Evolutionary conservation across 495 filamentous ascomycete species (phyloP).

Genomic region (Penicillium subrubescens): DNA sequence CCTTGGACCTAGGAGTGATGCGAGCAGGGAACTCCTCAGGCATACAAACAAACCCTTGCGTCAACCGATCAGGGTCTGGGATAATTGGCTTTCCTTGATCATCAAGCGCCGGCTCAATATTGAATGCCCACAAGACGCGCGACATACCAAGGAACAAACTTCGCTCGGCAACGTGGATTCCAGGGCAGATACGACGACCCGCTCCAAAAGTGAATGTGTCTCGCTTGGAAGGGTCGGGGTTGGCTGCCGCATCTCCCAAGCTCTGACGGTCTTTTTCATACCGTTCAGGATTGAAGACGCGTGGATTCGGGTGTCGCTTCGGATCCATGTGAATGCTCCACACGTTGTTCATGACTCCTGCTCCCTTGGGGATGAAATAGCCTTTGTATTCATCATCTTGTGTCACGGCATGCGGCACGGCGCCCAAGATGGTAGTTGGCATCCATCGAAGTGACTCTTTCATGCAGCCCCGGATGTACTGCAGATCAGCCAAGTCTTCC

Average conservation of each 20-base stretch:
- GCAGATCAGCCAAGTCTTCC: conserved; percentile 30
- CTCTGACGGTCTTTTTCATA: conserved; percentile 35
- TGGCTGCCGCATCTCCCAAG: conserved; percentile 38
- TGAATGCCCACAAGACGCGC: conserved; percentile 59
- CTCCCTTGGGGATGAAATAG: conserved; percentile 50
- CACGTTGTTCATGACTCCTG: conserved; percentile 46
- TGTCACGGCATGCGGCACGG: conserved; percentile 57
- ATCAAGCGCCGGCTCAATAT: conserved; percentile 20
- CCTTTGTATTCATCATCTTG: conserved; percentile 58
- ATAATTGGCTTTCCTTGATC: conserved; percentile 14
- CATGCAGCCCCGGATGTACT: conserved; percentile 40
- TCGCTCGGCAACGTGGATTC: conserved; percentile 36
- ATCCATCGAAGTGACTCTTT: conserved; percentile 48
- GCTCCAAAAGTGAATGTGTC: conserved; percentile 35
- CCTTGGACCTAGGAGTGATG: conserved; percentile 34
- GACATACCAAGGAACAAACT: conserved; percentile 53
- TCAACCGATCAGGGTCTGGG: conserved; percentile 27
- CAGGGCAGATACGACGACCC: conserved; percentile 34
- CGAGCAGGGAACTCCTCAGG: conserved; percentile 35
- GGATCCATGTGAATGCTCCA: conserved; percentile 52
- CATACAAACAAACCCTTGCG: conserved; percentile 45
- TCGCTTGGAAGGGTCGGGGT: conserved; percentile 41
- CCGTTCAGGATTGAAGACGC: conserved; percentile 57
- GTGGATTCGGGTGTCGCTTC: conserved; percentile 47
- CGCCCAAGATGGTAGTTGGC: conserved; percentile 42